Percentiles rank a stretch among this genome's conserved stretches.
phyloP scores from a whole-genome alignment of 2,329 filamentous ascomycete species.

The Aspergillus bombycis region DNA sequence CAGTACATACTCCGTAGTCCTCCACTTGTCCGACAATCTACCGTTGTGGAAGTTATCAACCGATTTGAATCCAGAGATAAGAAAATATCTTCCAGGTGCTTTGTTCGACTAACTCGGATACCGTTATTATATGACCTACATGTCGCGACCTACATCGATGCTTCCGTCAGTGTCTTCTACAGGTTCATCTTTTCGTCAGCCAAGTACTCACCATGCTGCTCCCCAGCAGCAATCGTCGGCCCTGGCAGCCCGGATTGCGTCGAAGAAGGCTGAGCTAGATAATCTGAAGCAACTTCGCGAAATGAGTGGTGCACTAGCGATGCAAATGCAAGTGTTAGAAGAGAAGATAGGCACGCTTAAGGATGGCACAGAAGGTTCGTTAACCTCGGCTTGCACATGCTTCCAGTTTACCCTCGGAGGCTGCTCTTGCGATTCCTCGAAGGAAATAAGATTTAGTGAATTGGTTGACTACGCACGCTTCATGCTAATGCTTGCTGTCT shows the following conservation, averaged over 20 bases:
- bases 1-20: not conserved
- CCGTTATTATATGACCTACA: slow-evolving; percentile 37
- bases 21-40: not conserved
- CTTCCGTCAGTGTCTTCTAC: slow-evolving; percentile 31
- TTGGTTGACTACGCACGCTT: not conserved
- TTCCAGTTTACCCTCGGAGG: not conserved
- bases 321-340: slow-evolving; percentile 66
- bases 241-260: slow-evolving; percentile 63
- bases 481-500: not conserved
- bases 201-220: slow-evolving; percentile 30
- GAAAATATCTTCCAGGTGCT: not conserved
- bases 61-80: not conserved
- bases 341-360: slow-evolving; percentile 63
- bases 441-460: not conserved
- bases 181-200: slow-evolving; percentile 34
- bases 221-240: slow-evolving; percentile 57
- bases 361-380: slow-evolving; percentile 63
- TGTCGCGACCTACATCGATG: slow-evolving; percentile 38
- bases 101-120: not conserved
- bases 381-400: not conserved
- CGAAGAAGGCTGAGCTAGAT: slow-evolving; percentile 66
- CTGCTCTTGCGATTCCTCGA: not conserved
- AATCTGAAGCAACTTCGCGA: slow-evolving; percentile 65
- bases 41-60: not conserved
- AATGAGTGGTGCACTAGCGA: slow-evolving; percentile 62